Evolutionary conservation across 2,329 filamentous ascomycete species (phyloP).

Genomic region (Pseudogymnoascus sp.): DNA sequence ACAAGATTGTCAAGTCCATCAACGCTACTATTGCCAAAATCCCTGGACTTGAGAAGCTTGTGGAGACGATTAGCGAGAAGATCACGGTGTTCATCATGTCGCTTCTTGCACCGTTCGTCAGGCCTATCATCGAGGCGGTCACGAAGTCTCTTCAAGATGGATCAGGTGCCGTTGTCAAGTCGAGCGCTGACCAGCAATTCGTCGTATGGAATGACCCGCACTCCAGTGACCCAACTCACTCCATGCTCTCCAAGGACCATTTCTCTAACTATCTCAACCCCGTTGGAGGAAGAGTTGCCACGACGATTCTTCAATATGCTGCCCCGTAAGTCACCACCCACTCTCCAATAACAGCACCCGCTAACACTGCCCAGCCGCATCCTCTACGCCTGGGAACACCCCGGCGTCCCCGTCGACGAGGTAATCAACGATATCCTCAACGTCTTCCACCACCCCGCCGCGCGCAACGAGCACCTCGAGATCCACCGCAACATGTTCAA

Average conservation of each 20-base stretch:
- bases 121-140: conserved; percentile 82
- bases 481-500: conserved; percentile 85
- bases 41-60: conserved; percentile 78
- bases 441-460: conserved; percentile 84
- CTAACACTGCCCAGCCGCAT: conserved; percentile 51
- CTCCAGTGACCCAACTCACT: conserved; percentile 74
- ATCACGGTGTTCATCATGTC: conserved; percentile 88
- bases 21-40: conserved; percentile 83
- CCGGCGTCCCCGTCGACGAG: conserved; percentile 72
- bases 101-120: conserved; percentile 82
- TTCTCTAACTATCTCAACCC: conserved; percentile 74
- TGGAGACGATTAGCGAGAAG: conserved; percentile 90
- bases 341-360: background rate
- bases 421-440: conserved; percentile 73
- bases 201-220: conserved; percentile 72
- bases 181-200: conserved; percentile 66
- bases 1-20: conserved; percentile 86
- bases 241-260: conserved; percentile 77
- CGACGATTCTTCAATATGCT: conserved; percentile 74
- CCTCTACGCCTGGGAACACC: conserved; percentile 89
- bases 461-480: conserved; percentile 67
- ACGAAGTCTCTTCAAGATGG: conserved; percentile 80
- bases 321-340: conserved; percentile 64
- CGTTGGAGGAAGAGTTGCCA: conserved; percentile 65
- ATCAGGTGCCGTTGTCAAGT: conserved; percentile 61